Evolutionary conservation across 495 filamentous ascomycete genomes (phyloP).

Genomic region (Schizothecium vesticola): DNA sequence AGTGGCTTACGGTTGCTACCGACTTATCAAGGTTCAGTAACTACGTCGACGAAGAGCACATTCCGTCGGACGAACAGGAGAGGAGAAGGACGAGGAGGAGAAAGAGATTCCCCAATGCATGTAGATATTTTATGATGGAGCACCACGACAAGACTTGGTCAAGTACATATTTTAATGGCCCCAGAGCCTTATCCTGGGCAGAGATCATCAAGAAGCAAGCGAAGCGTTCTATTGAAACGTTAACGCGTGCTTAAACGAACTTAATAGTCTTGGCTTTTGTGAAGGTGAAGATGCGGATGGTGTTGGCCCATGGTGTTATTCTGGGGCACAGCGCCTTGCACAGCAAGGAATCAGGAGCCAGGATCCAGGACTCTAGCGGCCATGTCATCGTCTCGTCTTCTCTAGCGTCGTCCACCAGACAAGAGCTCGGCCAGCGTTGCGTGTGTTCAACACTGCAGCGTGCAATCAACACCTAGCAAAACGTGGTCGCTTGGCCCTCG

Average conservation of each 20-base stretch:
- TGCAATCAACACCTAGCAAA: too few relatives aligned
- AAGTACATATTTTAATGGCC: slow-evolving; percentile 15
- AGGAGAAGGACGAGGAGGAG: not conserved
- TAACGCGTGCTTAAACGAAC: not conserved
- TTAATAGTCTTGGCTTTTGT: slow-evolving; percentile 1
- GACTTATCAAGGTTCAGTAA: not conserved
- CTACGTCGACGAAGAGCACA: not conserved
- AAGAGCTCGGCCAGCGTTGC: too few relatives aligned
- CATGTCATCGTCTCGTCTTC: too few relatives aligned
- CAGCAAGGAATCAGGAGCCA: too few relatives aligned
- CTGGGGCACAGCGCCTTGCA: too few relatives aligned
- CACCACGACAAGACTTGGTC: slow-evolving; percentile 11
- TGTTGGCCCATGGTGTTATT: too few relatives aligned
- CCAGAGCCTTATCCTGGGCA: not conserved
- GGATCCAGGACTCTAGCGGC: too few relatives aligned
- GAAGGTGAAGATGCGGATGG: not conserved
- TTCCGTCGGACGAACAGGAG: not conserved
- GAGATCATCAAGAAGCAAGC: not conserved
- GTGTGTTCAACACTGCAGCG: too few relatives aligned
- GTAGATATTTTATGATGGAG: slow-evolving; percentile 21
- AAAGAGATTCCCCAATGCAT: slow-evolving; percentile 11
- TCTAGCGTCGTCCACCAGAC: too few relatives aligned
- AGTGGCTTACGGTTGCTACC: not conserved
- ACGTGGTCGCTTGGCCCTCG: too few relatives aligned
- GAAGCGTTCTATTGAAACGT: not conserved